phyloP scores from a whole-genome alignment of 176 grass and related monocot species.

The Secale cereale region DNA sequence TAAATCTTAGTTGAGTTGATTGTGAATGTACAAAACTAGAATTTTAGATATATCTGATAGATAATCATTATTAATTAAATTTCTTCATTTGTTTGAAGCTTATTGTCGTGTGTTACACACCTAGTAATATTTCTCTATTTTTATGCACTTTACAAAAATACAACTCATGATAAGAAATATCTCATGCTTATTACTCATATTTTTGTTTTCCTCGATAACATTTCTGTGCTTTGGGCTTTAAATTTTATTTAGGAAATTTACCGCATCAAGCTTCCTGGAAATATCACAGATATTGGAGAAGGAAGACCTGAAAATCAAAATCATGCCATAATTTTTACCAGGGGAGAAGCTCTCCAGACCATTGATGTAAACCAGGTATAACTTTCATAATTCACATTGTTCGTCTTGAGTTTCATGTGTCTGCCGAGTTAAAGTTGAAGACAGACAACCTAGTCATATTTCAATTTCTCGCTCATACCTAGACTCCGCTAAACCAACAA shows the following conservation, averaged over 20 bases:
- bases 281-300: constrained; percentile 77
- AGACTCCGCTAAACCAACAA: not conserved
- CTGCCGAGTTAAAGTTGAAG: no score
- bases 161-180: not conserved
- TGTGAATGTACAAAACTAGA: no score
- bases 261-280: constrained; percentile 92
- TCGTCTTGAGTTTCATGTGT: not conserved
- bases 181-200: not conserved
- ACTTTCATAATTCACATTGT: constrained; percentile 19
- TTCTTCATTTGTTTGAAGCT: not conserved
- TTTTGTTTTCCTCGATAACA: not conserved
- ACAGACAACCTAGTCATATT: no score
- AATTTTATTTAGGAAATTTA: constrained; percentile 85
- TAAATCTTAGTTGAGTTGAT: no score
- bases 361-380: constrained; percentile 99
- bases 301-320: constrained; percentile 99
- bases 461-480: no score
- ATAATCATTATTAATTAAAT: not conserved
- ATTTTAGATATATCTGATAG: not conserved
- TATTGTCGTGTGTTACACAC: not conserved
- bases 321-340: constrained; percentile 95
- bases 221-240: not conserved
- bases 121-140: not conserved
- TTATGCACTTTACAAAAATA: no score
- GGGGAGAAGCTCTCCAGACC: constrained; percentile 94